Base-by-base conservation (phyloP, 352 stramenopile genomes). In the Phytophthora lateralis region DNA sequence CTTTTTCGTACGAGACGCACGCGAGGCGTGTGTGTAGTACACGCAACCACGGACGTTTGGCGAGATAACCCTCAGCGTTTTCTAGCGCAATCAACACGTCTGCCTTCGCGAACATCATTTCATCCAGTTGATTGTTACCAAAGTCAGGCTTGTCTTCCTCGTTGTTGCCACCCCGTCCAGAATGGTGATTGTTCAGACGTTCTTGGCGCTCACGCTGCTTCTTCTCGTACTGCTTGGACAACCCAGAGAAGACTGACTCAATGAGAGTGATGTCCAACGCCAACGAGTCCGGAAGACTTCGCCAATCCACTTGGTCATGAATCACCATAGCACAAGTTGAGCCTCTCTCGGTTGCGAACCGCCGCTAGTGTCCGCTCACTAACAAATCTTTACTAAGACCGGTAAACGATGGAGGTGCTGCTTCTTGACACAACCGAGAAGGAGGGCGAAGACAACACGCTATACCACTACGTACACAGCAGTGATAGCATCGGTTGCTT, bases 361-460 rank as follows among this genome's bases (percentile, higher is more conserved):
- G 58, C n/a, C n/a, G n/a, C n/a, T n/a, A n/a, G n/a, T n/a, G n/a
- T n/a, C 43, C 52, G 41, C 21, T 64, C 34, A 55, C 12, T n/a
- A 37, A 37, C 5, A 9, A n/a, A 12, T 35, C 34, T 24, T 26
- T 6, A 27, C 39, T 4, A n/a, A 20, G 21, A 46, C 8, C 21
- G 35, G 35, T 20, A 42, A 17, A 50, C 43, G 21, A 85, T 88
- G 68, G 73, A 85, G 56, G 48, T 88, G 29, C 41, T 89, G 49
- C 46, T 90, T 38, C 66, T 91, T 17, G 78, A 88, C 50, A 89
- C 80, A 59, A 79, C 66, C 0, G 72, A 90, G 64, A 81, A n/a
- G n/a, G n/a, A 80, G 21, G 82, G 80, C 24, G 76, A 91, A 59
- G 80, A 88, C 68, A 91, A 90, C 35, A 61, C 59, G 18, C 69